Percentiles rank a stretch among this genome's conserved stretches.
These are phyloP conservation scores for Lojkania enalia DNA, from an alignment of 2,329 filamentous ascomycete species.

Conservation along the genomic window DNA sequence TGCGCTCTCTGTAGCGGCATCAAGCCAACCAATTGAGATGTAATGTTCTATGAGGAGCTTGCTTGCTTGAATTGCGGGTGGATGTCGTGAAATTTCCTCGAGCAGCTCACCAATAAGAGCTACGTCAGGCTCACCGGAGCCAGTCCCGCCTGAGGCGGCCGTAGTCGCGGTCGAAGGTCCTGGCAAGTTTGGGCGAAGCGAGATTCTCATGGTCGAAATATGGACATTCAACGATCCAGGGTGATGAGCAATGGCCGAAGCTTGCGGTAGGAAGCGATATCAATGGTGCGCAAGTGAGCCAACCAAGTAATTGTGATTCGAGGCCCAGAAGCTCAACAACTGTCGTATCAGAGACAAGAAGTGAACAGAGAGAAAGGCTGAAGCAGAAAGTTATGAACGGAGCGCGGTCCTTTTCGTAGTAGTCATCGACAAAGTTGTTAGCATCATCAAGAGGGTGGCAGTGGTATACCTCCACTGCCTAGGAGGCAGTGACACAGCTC, in stretches of 20 bases:
- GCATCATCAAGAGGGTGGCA: too few species aligned
- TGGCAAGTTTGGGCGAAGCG: slow-evolving; percentile 6
- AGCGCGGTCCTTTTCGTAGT: too few species aligned
- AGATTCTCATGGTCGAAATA: slow-evolving; percentile 9
- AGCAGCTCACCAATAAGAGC: slow-evolving; percentile 35
- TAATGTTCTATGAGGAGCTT: slow-evolving; percentile 41
- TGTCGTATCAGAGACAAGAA: too few species aligned
- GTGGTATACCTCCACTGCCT: not conserved
- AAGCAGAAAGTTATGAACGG: too few species aligned
- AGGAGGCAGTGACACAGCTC: slow-evolving; percentile 1
- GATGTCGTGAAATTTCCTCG: slow-evolving; percentile 34
- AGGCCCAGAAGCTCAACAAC: too few species aligned
- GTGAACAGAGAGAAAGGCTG: too few species aligned
- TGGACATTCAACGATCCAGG: too few species aligned
- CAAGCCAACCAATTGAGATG: slow-evolving; percentile 37
- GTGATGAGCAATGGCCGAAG: too few species aligned
- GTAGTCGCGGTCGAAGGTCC: slow-evolving; percentile 6
- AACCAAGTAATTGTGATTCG: too few species aligned
- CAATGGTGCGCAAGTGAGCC: too few species aligned
- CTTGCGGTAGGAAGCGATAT: too few species aligned
- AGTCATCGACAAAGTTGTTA: too few species aligned
- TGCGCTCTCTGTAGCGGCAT: slow-evolving; percentile 36
- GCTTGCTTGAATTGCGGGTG: slow-evolving; percentile 31
- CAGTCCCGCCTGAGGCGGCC: slow-evolving; percentile 13
- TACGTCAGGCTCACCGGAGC: slow-evolving; percentile 36